phyloP scores from a whole-genome alignment of 2,329 filamentous ascomycete genomes.

The Curvularia sp. region DNA sequence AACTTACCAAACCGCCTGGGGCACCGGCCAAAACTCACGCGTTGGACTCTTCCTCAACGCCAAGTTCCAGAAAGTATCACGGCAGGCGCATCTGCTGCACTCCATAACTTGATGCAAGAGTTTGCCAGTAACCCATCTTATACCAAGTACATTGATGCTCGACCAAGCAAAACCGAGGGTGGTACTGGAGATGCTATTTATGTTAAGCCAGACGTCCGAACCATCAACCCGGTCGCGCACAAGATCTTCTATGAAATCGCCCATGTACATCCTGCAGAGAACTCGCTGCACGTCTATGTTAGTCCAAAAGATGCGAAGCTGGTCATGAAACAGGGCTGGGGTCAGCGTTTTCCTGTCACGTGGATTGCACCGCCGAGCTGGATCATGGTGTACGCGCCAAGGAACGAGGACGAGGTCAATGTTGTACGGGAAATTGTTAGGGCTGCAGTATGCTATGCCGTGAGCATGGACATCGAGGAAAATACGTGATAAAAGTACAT shows the following conservation, averaged over 20 bases:
- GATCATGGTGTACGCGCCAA: constrained; percentile 79
- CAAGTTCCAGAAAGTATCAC: constrained; percentile 36
- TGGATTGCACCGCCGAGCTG: constrained; percentile 44
- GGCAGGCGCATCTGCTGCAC: constrained; percentile 21
- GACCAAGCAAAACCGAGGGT: constrained; percentile 42
- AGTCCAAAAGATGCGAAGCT: constrained; percentile 77
- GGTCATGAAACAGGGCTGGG: constrained; percentile 79
- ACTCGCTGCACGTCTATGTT: constrained; percentile 78
- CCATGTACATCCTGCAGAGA: constrained; percentile 78
- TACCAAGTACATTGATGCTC: constrained; percentile 29
- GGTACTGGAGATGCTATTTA: constrained; percentile 45
- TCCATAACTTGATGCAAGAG: constrained; percentile 33
- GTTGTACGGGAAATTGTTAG: constrained; percentile 74
- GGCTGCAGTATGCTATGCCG: constrained; percentile 73
- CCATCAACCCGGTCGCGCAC: constrained; percentile 38
- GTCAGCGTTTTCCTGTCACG: constrained; percentile 64
- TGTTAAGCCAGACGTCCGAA: constrained; percentile 33
- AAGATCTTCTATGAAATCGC: constrained; percentile 46
- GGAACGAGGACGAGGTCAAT: constrained; percentile 71
- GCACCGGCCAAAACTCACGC: constrained; percentile 29
- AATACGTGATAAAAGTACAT: neutral
- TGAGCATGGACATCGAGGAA: constrained; percentile 34
- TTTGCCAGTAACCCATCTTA: constrained; percentile 31
- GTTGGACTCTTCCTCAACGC: constrained; percentile 45
- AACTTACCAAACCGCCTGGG: constrained; percentile 32